Evolutionary conservation across 805 yeast genomes (phyloP).

Genomic region (Saturnispora besseyi): DNA sequence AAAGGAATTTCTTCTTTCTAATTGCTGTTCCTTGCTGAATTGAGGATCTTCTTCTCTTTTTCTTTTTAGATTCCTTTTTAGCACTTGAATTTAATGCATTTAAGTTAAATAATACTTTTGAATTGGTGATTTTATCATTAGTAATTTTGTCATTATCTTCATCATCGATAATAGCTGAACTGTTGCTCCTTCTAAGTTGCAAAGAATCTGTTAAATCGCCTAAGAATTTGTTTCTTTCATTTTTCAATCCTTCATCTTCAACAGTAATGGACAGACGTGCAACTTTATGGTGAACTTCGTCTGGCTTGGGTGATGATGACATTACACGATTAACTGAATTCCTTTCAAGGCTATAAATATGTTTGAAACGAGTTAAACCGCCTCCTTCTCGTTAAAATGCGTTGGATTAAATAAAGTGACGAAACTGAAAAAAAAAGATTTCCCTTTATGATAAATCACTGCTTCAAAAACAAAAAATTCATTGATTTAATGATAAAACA

Average conservation of each 20-base stretch:
- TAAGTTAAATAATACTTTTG: slow-evolving; percentile 11
- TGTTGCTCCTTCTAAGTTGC: neutral
- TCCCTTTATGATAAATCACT: too few species aligned
- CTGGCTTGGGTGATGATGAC: slow-evolving; percentile 3
- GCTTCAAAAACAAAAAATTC: too few species aligned
- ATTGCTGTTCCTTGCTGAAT: slow-evolving; percentile 23
- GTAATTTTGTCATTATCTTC: slow-evolving; percentile 16
- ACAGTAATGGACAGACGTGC: slow-evolving; percentile 26
- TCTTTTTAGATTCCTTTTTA: slow-evolving; percentile 16
- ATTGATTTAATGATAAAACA: too few species aligned
- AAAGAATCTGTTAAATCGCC: slow-evolving; percentile 3
- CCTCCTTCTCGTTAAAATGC: too few species aligned
- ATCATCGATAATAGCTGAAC: slow-evolving; percentile 14
- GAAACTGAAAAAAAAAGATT: too few species aligned
- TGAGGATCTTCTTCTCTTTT: slow-evolving; percentile 34
- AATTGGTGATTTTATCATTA: neutral
- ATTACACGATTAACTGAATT: neutral
- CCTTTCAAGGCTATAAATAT: neutral
- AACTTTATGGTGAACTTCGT: slow-evolving; percentile 19
- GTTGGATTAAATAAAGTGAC: too few species aligned
- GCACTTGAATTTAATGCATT: slow-evolving; percentile 1
- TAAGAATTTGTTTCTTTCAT: slow-evolving; percentile 16
- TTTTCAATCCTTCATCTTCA: slow-evolving; percentile 9
- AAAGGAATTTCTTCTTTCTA: slow-evolving; percentile 28
- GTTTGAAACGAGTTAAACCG: neutral